Conservation (phyloP, 2,329 filamentous ascomycete genomes). For the Penicillium corylophilum region DNA sequence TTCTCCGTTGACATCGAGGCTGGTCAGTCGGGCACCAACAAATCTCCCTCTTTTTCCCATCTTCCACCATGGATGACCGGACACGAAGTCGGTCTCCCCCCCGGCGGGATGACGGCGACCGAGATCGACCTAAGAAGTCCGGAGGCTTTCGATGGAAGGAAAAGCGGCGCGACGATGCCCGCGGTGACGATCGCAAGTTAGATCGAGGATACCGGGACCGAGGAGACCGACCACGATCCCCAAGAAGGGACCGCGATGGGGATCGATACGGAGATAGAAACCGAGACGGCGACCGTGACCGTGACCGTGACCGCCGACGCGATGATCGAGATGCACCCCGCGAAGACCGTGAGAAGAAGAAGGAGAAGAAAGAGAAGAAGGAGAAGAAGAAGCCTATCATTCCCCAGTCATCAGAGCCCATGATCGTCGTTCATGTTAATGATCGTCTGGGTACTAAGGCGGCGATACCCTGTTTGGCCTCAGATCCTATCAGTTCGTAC, state of each 20-base stretch:
- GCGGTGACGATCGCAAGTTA: slow-evolving; percentile 48
- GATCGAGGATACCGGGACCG: slow-evolving; percentile 54
- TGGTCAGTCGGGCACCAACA: slow-evolving; percentile 21
- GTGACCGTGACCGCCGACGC: slow-evolving; percentile 30
- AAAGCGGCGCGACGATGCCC: slow-evolving; percentile 49
- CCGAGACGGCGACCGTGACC: slow-evolving; percentile 49
- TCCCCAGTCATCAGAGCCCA: slow-evolving; percentile 62
- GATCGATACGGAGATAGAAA: slow-evolving; percentile 29
- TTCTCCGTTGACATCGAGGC: slow-evolving; percentile 17
- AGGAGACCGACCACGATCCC: slow-evolving; percentile 36
- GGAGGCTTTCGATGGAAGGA: slow-evolving; percentile 51
- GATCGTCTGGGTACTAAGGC: slow-evolving; percentile 96
- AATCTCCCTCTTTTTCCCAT: slow-evolving; percentile 10
- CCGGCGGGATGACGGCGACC: slow-evolving; percentile 34
- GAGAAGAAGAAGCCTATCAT: slow-evolving; percentile 32
- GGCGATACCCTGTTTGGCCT: slow-evolving; percentile 82
- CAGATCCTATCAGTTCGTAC: slow-evolving; percentile 66
- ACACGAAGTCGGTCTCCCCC: slow-evolving; percentile 46
- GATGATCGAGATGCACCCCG: slow-evolving; percentile 28
- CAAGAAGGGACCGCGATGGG: slow-evolving; percentile 36
- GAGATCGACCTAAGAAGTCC: slow-evolving; percentile 41
- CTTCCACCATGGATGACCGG: slow-evolving; percentile 34
- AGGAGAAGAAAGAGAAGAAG: slow-evolving; percentile 40
- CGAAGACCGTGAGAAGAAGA: slow-evolving; percentile 42
- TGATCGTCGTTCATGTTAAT: slow-evolving; percentile 94